Conservation (phyloP, 1,284 basidiomycete genomes). For the Leccinum pseudoinsigne region DNA sequence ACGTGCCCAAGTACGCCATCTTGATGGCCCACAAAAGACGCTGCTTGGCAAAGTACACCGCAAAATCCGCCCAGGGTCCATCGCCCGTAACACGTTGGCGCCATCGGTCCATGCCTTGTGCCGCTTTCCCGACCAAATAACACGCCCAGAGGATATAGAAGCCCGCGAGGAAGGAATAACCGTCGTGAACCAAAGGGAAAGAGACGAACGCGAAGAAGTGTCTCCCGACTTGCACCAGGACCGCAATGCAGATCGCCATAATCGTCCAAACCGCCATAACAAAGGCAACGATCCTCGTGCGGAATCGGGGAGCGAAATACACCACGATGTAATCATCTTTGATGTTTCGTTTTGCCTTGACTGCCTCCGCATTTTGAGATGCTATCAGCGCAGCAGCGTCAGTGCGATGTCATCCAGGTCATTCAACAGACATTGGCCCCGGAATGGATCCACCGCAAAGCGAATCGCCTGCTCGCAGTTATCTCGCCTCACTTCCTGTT, state of each 20-base stretch:
- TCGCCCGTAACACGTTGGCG: conserved; percentile 59
- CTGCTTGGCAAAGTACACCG: conserved; percentile 64
- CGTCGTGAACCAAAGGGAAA: conserved; percentile 73
- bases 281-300: conserved; percentile 69
- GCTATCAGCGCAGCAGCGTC: conserved; percentile 70
- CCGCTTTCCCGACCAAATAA: conserved; percentile 56
- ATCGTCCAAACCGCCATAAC: conserved; percentile 71
- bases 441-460: conserved; percentile 86
- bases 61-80: conserved; percentile 56
- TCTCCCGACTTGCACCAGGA: conserved; percentile 72
- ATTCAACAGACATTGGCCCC: conserved; percentile 89
- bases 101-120: conserved; percentile 66
- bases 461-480: conserved; percentile 73
- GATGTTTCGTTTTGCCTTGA: conserved; percentile 62
- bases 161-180: conserved; percentile 82
- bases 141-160: conserved; percentile 77
- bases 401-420: conserved; percentile 94
- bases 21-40: conserved; percentile 61
- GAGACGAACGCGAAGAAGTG: conserved; percentile 64
- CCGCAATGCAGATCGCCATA: conserved; percentile 55
- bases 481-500: conserved; percentile 77
- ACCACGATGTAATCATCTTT: conserved; percentile 79
- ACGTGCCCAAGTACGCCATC: conserved; percentile 62
- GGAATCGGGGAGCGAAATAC: conserved; percentile 81
- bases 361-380: conserved; percentile 67